Percentiles rank a stretch among this genome's conserved stretches.
phyloP scores from a whole-genome alignment of 176 grass and related monocot genomes.

The Aegilops longissima region DNA sequence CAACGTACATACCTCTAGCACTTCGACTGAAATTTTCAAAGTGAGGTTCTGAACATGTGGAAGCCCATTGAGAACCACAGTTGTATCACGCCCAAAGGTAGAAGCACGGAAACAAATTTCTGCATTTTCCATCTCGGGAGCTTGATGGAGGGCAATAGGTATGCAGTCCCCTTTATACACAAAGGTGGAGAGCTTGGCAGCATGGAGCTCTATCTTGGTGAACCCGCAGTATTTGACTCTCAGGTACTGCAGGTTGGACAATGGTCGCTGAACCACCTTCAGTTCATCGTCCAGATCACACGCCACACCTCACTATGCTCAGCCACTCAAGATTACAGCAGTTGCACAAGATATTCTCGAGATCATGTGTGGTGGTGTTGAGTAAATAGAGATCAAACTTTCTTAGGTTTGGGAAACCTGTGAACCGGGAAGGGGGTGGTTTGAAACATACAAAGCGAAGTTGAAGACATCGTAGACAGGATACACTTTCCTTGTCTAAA shows the following conservation, averaged over 20 bases:
- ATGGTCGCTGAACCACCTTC: too few species aligned
- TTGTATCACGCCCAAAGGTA: neutral
- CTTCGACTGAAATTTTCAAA: neutral
- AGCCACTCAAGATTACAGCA: neutral
- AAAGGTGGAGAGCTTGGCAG: neutral
- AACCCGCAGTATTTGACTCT: too few species aligned
- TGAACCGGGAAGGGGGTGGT: neutral
- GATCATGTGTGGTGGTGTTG: too few species aligned
- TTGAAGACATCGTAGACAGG: too few species aligned
- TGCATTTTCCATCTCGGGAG: neutral
- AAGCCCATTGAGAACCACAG: neutral
- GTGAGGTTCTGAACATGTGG: neutral
- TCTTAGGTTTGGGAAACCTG: neutral
- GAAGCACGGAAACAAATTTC: neutral
- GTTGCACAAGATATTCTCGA: too few species aligned
- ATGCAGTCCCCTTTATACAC: neutral
- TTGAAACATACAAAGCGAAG: too few species aligned
- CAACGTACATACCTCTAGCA: neutral
- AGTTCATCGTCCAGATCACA: too few species aligned
- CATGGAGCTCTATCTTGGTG: neutral
- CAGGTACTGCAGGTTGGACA: too few species aligned
- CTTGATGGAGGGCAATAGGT: neutral
- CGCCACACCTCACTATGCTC: neutral
- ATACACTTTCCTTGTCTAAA: neutral
- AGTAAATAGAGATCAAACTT: too few species aligned